These are phyloP conservation scores for Xylaria sp. DNA, from an alignment of 2,329 filamentous ascomycete genomes.

Conservation along the genomic window DNA sequence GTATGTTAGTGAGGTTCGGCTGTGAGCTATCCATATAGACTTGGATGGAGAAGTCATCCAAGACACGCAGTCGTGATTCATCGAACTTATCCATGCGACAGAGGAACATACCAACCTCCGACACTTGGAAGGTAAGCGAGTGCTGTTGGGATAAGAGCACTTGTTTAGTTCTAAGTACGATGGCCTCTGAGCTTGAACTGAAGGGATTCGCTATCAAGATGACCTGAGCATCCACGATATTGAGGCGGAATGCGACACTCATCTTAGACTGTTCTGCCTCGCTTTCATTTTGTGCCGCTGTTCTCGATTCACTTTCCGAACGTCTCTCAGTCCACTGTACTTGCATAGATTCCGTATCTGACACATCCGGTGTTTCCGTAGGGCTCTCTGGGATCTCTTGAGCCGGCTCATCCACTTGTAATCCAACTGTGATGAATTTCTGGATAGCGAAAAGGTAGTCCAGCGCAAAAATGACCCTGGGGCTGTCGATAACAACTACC, in stretches of 20 bases:
- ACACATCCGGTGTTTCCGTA: slow-evolving; percentile 67
- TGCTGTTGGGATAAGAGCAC: slow-evolving; percentile 93
- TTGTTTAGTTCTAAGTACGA: slow-evolving; percentile 94
- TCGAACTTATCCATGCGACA: slow-evolving; percentile 99
- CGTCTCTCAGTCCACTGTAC: slow-evolving; percentile 55
- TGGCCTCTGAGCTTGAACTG: slow-evolving; percentile 90
- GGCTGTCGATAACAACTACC: slow-evolving; percentile 93
- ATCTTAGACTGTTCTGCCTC: slow-evolving; percentile 62
- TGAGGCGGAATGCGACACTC: slow-evolving; percentile 87
- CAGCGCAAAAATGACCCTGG: slow-evolving; percentile 91
- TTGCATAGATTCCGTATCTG: slow-evolving; percentile 69
- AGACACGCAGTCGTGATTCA: slow-evolving; percentile 85
- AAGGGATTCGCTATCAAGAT: slow-evolving; percentile 96
- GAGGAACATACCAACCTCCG: slow-evolving; percentile 96
- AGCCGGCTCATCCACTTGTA: slow-evolving; percentile 71
- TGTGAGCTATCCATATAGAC: slow-evolving; percentile 82
- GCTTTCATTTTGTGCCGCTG: slow-evolving; percentile 38
- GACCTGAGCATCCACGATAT: slow-evolving; percentile 94
- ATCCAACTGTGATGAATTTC: slow-evolving; percentile 78
- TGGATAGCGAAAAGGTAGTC: slow-evolving; percentile 95
- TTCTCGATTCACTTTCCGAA: slow-evolving; percentile 48
- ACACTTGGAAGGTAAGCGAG: slow-evolving; percentile 91
- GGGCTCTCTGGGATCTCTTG: slow-evolving; percentile 64
- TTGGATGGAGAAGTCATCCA: slow-evolving; percentile 95
- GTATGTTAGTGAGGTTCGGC: slow-evolving; percentile 77